Base-by-base conservation (phyloP, 345 rosid species). In the Citrus hindsii region DNA sequence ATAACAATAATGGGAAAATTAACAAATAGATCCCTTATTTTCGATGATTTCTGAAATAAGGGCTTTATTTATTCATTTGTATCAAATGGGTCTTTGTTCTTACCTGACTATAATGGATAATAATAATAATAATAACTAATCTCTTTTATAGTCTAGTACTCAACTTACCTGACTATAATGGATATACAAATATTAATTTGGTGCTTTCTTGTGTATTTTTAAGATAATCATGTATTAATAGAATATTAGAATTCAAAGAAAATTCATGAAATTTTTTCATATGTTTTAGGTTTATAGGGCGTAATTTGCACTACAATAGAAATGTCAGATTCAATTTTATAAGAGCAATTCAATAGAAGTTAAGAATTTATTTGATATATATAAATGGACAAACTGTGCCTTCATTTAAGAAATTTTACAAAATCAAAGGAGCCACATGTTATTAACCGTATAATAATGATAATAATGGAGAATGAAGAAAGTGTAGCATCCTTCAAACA, bases 401-500 rank as follows among this genome's bases (percentile, higher is more conserved):
- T 6, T 63, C 7, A 28, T 2, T 28, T 6, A 2, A 13, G 37
- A 63, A 13, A 27, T 16, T 14, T 2, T 28, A 1, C 30, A 63
- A 28, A 28, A 13, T 14, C 9, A 30, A 19, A 21, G 58, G 21
- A 53, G 21, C 58, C 22, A 6, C n/a, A 18, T 53, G 58, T 18
- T 18, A 53, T 53, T 53, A 53, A 16, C 58, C 58, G n/a, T 16
- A 58, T 73, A 73, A 35, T 73, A n/a, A 5, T 71, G 28, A 30
- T 70, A 53, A 32, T 32, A 2, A 71, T 55, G 75, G 37, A 22
- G 21, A 5, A 12, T 0, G 76, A 33, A n/a, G 66, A 73, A 58
- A 73, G 42, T 25, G 5, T 56, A 40, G 68, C 58, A 74, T 74
- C 42, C 77, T 74, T 74, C 38, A 74, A 73, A 61, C 69, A 27